These are phyloP conservation scores for Solanum hybrid DNA, from an alignment of 305 asterid species.

Conservation along the genomic window DNA sequence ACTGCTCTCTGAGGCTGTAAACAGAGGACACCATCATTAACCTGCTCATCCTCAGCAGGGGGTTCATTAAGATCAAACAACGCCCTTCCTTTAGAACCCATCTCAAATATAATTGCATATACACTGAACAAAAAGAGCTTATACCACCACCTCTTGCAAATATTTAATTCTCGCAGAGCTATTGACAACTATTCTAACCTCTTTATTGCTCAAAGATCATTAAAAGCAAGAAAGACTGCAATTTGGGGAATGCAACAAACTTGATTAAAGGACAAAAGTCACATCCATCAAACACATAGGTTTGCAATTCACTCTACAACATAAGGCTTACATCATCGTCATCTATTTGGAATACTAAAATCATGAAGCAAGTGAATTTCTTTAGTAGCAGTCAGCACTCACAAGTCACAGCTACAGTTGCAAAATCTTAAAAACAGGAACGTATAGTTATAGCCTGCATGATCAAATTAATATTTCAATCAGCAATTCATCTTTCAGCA, in stretches of 20 bases:
- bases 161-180: constrained; percentile 40
- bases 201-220: constrained; percentile 21
- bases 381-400: constrained; percentile 2
- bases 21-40: constrained; percentile 46
- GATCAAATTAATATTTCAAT: constrained; percentile 3
- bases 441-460: not conserved
- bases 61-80: constrained; percentile 98
- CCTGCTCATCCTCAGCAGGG: constrained; percentile 75
- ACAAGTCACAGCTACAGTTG: constrained; percentile 6
- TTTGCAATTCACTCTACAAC: not conserved
- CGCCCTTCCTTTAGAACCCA: constrained; percentile 92
- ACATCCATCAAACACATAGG: constrained; percentile 14
- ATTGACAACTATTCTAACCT: constrained; percentile 31
- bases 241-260: not conserved
- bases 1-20: constrained; percentile 89
- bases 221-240: constrained; percentile 34
- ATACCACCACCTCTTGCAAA: constrained; percentile 26
- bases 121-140: constrained; percentile 41
- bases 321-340: not conserved
- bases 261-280: constrained; percentile 13
- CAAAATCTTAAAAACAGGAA: not conserved
- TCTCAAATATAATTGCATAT: constrained; percentile 60
- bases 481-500: constrained; percentile 8
- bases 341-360: not conserved
- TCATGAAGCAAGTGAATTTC: not conserved